phyloP scores from a whole-genome alignment of 345 rosid species.

The Citrus cavaleriei region DNA sequence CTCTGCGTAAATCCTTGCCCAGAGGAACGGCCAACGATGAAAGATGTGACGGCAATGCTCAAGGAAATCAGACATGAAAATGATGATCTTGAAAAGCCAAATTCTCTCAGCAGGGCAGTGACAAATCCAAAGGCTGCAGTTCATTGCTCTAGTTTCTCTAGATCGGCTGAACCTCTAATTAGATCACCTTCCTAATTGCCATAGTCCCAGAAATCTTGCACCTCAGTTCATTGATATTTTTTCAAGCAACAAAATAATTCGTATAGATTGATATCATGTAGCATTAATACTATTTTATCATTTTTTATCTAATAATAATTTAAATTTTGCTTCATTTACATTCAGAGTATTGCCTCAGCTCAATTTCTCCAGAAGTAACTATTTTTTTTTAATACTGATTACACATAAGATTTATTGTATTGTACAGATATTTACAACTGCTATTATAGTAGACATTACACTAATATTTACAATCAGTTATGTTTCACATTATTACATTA shows the following conservation, averaged over 20 bases:
- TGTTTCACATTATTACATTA: too few relatives aligned
- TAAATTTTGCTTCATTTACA: slow-evolving; percentile 6
- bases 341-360: background rate
- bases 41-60: slow-evolving; percentile 64
- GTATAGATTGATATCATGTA: slow-evolving; percentile 31
- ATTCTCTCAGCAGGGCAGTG: slow-evolving; percentile 20
- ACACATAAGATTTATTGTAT: too few relatives aligned
- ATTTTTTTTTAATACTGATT: too few relatives aligned
- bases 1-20: slow-evolving; percentile 57
- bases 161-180: slow-evolving; percentile 60
- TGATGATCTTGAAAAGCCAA: slow-evolving; percentile 44
- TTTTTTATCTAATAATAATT: slow-evolving; percentile 14
- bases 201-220: slow-evolving; percentile 8
- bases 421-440: too few relatives aligned
- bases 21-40: slow-evolving; percentile 67
- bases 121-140: slow-evolving; percentile 32
- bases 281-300: slow-evolving; percentile 3
- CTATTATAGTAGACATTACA: too few relatives aligned
- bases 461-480: too few relatives aligned
- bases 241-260: slow-evolving; percentile 23
- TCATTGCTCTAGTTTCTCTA: slow-evolving; percentile 65
- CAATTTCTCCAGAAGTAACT: background rate
- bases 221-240: slow-evolving; percentile 14
- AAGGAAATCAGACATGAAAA: slow-evolving; percentile 52
- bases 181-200: slow-evolving; percentile 35